Evolutionary conservation across 2,329 filamentous ascomycete species (phyloP).

Genomic region (Chalaropsis thielavioides): DNA sequence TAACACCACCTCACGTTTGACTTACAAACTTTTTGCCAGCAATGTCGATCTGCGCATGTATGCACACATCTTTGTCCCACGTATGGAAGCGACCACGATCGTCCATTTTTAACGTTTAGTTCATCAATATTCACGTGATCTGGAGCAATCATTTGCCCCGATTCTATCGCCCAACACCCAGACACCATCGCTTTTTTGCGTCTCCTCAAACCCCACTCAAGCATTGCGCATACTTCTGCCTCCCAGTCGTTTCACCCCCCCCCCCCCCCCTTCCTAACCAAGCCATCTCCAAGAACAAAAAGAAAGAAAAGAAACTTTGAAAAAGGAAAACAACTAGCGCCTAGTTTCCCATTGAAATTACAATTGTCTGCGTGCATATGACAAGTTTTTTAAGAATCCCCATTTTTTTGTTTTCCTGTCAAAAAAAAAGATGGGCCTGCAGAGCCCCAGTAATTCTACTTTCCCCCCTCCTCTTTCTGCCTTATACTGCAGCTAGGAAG

Average conservation of each 20-base stretch:
- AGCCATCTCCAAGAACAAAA: neutral
- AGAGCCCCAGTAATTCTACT: neutral
- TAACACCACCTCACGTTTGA: neutral
- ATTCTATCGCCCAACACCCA: too few relatives aligned
- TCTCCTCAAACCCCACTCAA: too few relatives aligned
- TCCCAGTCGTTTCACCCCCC: neutral
- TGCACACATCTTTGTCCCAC: too few relatives aligned
- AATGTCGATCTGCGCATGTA: too few relatives aligned
- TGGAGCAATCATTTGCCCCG: too few relatives aligned
- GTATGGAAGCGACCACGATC: too few relatives aligned
- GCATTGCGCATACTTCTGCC: too few relatives aligned
- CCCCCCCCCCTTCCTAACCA: neutral
- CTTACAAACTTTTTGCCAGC: neutral
- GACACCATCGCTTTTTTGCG: too few relatives aligned
- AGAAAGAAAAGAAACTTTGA: neutral
- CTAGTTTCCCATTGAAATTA: conserved; percentile 9
- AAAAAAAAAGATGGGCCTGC: conserved; percentile 7
- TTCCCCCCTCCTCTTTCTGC: neutral
- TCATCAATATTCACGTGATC: too few relatives aligned
- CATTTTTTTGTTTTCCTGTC: conserved; percentile 8
- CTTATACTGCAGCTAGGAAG: neutral
- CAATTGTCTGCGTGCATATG: neutral
- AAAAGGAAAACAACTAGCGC: conserved; percentile 7
- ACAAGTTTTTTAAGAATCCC: neutral
- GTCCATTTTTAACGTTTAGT: too few relatives aligned